Evolutionary conservation across 495 filamentous ascomycete species (phyloP).

Genomic region (Thermochaetoides thermophila): DNA sequence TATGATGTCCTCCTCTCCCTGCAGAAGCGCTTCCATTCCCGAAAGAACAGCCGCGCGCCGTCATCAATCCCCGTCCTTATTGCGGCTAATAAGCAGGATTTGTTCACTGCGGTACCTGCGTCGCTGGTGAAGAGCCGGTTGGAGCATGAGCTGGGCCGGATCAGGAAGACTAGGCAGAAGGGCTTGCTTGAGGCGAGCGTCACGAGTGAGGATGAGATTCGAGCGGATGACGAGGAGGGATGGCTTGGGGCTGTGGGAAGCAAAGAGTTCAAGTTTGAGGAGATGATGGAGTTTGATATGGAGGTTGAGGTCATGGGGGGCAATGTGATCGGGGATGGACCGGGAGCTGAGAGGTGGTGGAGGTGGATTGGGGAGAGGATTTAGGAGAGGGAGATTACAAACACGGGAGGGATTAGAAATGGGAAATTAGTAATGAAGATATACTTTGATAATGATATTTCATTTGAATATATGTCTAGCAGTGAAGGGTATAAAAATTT

Average conservation of each 20-base stretch:
- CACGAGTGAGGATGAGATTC: constrained; percentile 41
- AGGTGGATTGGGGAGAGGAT: constrained; percentile 52
- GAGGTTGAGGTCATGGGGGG: constrained; percentile 67
- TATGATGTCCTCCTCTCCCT: constrained; percentile 72
- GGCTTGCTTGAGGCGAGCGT: constrained; percentile 66
- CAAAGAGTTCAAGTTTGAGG: constrained; percentile 60
- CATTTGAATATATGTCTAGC: not conserved
- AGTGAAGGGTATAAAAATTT: constrained; percentile 11
- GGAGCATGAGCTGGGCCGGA: constrained; percentile 68
- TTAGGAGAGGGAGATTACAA: not conserved
- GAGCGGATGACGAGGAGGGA: constrained; percentile 41
- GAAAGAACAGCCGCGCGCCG: constrained; percentile 42
- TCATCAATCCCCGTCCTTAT: constrained; percentile 59
- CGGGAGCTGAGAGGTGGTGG: constrained; percentile 69
- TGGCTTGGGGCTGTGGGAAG: constrained; percentile 70
- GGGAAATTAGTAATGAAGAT: not conserved
- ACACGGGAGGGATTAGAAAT: not conserved
- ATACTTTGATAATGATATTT: not conserved
- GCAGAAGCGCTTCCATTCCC: constrained; percentile 50
- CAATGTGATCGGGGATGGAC: constrained; percentile 55
- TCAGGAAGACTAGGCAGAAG: constrained; percentile 62
- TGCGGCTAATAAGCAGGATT: constrained; percentile 86
- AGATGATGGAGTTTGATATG: constrained; percentile 71
- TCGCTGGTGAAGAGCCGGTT: constrained; percentile 58
- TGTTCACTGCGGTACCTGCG: constrained; percentile 84